Conservation (phyloP, 495 filamentous ascomycete species). For the Aspergillus kassunensis region DNA sequence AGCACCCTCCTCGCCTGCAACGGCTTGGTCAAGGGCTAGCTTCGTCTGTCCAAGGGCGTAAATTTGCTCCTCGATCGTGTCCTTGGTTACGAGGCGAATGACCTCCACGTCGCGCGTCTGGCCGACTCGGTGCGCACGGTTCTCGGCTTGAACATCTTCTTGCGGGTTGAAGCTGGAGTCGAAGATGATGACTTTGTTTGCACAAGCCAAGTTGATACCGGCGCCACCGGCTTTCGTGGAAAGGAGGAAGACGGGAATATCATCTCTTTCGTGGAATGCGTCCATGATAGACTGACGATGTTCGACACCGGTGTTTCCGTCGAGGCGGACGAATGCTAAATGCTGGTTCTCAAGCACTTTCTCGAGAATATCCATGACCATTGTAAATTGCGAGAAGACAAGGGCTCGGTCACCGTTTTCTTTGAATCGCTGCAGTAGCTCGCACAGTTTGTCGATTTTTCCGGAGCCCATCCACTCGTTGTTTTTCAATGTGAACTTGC, state of each 20-base stretch:
- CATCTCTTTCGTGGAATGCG: constrained; percentile 67
- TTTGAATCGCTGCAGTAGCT: constrained; percentile 67
- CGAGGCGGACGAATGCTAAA: constrained; percentile 74
- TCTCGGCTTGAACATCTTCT: constrained; percentile 93
- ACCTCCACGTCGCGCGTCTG: constrained; percentile 89
- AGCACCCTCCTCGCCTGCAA: constrained; percentile 58
- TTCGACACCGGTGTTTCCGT: constrained; percentile 78
- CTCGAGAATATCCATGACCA: constrained; percentile 86
- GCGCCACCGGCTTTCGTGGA: constrained; percentile 92
- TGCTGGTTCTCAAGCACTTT: constrained; percentile 69
- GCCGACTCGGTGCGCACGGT: constrained; percentile 91
- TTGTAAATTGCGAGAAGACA: constrained; percentile 89
- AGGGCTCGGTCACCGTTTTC: constrained; percentile 81
- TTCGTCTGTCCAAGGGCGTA: constrained; percentile 86
- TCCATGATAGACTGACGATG: constrained; percentile 80
- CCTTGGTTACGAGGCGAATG: constrained; percentile 70
- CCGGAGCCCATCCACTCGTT: constrained; percentile 89
- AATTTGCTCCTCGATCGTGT: constrained; percentile 91
- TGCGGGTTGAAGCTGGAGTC: constrained; percentile 95
- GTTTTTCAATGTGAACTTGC: constrained; percentile 64
- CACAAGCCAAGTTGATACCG: constrained; percentile 89
- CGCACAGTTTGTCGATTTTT: constrained; percentile 74
- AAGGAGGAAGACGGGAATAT: constrained; percentile 86
- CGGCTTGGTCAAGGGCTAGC: constrained; percentile 82
- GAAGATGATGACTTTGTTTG: constrained; percentile 97